Base-by-base conservation (phyloP, 805 yeast genomes). In the Blastobotrys americana region DNA sequence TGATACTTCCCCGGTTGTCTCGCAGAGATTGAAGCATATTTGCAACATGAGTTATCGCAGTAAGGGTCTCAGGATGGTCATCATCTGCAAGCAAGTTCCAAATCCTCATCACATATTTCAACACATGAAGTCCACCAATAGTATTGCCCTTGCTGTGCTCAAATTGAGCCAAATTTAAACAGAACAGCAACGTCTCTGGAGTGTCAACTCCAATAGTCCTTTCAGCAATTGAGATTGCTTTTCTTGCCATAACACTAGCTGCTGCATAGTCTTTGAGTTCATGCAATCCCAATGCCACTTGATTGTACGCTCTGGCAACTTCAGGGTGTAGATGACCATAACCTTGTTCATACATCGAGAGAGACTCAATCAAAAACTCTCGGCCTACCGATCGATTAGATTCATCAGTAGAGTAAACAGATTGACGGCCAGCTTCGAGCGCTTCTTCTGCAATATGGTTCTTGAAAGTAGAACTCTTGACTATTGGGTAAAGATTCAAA, bases 191-290 rank as follows among this genome's bases (percentile, higher is more conserved):
- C 20, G 89, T 75, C 51, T 87, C 90, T 56, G 75, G 76, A 10
- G 93, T 76, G 59, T 90, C 97, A 50, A 79, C 63, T 49, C 98
- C 98, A 42, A 70, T 63, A 9, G 80, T 72, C 66, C 97, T 79
- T 70, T 90, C 97, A 48, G 80, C 72, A 49, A 88, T 77, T 34
- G 77, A 68, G 49, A 79, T 73, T 1, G 96, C 77, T 60, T 77
- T 81, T 54, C 93, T 77, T 15, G 81, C 76, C 52, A 76, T 68
- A 9, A 71, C 73, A 42, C 78, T 71, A 9, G 96, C 88, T 52
- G 77, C 80, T 19, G 68, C 66, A 17, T 66, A 60, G 54, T 74
- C 65, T 13, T 78, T 78, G 37, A 77, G 60, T 47, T 81, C 87
- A 46, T 77, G 72, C 65, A 78, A 84, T 16, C 79, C 63, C 49